Evolutionary conservation across 441 rosid genomes (phyloP).

Genomic region (Biscutella auriculata): DNA sequence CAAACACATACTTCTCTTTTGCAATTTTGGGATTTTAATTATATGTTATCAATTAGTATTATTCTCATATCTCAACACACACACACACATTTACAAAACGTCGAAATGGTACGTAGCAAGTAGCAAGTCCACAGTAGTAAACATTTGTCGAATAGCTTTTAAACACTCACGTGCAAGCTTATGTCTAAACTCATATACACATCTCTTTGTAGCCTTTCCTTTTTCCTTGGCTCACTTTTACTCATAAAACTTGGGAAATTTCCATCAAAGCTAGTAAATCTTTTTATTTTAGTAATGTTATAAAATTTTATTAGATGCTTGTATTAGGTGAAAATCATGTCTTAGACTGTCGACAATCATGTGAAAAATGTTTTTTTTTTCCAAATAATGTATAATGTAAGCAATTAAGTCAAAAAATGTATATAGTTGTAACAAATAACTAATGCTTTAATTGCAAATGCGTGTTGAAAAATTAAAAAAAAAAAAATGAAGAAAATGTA

Average conservation of each 20-base stretch:
- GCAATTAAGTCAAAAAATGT: neutral
- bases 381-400: neutral
- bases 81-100: neutral
- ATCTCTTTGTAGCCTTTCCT: neutral
- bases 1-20: constrained; percentile 20
- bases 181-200: neutral
- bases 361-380: neutral
- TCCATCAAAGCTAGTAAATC: too few species aligned
- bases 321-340: neutral
- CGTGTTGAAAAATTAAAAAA: neutral
- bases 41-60: constrained; percentile 11
- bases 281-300: too few species aligned
- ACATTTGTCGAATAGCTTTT: constrained; percentile 14
- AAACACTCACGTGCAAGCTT: constrained; percentile 16
- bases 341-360: neutral
- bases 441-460: neutral
- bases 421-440: neutral
- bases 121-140: constrained; percentile 7
- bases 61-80: constrained; percentile 4
- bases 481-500: neutral
- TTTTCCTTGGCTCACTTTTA: neutral
- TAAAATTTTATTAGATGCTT: too few species aligned
- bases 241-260: neutral
- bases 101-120: constrained; percentile 12
- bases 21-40: constrained; percentile 7